A percentile compares a stretch with the other conserved stretches of the same genome.
phyloP scores from a whole-genome alignment of 306 rosid genomes.

The Hippophae tibetana region DNA sequence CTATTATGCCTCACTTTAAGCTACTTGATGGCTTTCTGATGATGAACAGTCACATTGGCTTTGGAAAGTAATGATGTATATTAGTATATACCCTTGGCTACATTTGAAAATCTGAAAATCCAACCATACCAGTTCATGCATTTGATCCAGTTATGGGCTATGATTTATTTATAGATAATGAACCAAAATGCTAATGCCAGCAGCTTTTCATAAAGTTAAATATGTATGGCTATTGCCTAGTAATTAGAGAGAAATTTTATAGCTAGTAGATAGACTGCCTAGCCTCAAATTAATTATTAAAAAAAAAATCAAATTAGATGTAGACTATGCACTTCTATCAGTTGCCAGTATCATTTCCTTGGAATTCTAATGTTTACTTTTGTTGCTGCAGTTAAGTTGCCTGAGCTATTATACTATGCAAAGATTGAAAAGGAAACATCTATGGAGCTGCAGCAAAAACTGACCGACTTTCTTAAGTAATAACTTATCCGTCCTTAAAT shows the following conservation, averaged over 20 bases:
- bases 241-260: no score
- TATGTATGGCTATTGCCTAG: no score
- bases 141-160: no score
- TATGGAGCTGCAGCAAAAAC: constrained; percentile 41
- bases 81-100: not conserved
- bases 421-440: constrained; percentile 59
- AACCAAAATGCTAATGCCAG: no score
- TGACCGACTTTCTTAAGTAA: constrained; percentile 72
- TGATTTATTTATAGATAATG: no score
- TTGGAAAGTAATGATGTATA: not conserved
- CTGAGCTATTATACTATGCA: constrained; percentile 58
- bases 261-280: not conserved
- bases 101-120: no score
- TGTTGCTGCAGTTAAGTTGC: constrained; percentile 63
- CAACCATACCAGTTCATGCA: no score
- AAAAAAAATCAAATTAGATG: not conserved
- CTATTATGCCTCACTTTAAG: not conserved
- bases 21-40: not conserved
- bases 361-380: constrained; percentile 16
- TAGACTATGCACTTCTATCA: not conserved
- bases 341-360: not conserved
- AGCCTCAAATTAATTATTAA: not conserved
- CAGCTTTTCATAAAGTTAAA: no score
- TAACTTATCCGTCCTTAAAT: not conserved
- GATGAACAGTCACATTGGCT: not conserved